Evolutionary conservation across 768 basidiomycete genomes (phyloP), one percentile per base, ranked within the genome.

Genomic region (Lentinula raphanica): DNA sequence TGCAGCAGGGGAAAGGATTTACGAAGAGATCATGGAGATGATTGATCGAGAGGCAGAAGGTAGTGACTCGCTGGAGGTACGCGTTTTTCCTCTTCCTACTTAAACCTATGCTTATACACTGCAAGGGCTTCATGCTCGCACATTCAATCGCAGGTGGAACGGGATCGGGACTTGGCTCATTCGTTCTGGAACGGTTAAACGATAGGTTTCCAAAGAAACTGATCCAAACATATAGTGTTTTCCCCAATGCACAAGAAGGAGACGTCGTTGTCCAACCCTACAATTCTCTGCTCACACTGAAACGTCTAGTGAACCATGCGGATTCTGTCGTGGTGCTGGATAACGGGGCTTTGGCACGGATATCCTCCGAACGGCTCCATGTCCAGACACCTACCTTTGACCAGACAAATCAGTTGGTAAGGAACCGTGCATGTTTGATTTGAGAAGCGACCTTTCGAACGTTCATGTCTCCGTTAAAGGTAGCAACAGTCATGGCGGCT

Each of bases 181-280:
- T 93, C 75, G 77, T 98, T 17, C 85, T 99, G 55, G 97, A 98
- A 74, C 86, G 97, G 27, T 76, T 98, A 42, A 96, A 95, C 72
- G 97, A 99, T 74, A 91, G 90, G 67, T 99, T 98, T 69, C 97
- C 97, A 0, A 99, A 99, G 77, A 99, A 99, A 72, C 83, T 98
- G 58, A 95, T 98, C 45, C 97, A 99, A 68, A 99, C 97, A 5
- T 98, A 99, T 72, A 98, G 95, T 44, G 96, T 99, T 57, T 99
- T 99, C 64, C 97, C 97, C 2, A 94, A 96, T 64, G 85, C 88
- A 11, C 85, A 90, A 62, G 94, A 96, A 64, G 87, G 91, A 35
- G 97, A 98, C 64, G 95, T 99, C 58, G 95, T 99, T 54, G 97
- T 99, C 5, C 97, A 98, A 67, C 97, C 97, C 4, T 99, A 99